Evolutionary conservation across 768 basidiomycete species (phyloP).

Genomic region (Pisolithus microcarpus): DNA sequence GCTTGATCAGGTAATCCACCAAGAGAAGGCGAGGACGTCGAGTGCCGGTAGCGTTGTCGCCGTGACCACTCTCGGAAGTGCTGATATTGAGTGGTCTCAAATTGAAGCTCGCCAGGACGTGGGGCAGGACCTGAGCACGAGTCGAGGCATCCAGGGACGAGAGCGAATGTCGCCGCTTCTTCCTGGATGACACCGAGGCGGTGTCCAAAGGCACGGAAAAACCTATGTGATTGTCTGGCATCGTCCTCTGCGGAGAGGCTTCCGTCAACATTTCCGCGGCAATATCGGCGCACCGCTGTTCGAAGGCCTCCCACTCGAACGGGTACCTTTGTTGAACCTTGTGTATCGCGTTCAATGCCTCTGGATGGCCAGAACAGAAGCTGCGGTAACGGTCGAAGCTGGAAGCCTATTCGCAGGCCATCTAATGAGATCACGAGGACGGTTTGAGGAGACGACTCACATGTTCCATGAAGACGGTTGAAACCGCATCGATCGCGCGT

Average conservation of each 20-base stretch:
- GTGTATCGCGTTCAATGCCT: slow-evolving; percentile 70
- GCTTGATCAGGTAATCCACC: slow-evolving; percentile 91
- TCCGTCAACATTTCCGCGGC: slow-evolving; percentile 33
- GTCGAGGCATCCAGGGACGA: slow-evolving; percentile 44
- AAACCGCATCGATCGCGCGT: slow-evolving; percentile 31
- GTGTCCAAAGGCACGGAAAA: slow-evolving; percentile 5
- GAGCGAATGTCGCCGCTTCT: slow-evolving; percentile 38
- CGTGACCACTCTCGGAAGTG: slow-evolving; percentile 25
- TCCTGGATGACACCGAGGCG: slow-evolving; percentile 26
- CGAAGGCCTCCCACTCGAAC: slow-evolving; percentile 77
- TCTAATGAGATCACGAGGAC: slow-evolving; percentile 3
- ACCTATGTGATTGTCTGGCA: slow-evolving; percentile 3
- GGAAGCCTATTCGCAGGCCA: slow-evolving; percentile 44
- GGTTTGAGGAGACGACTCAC: slow-evolving; percentile 25
- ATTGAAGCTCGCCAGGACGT: slow-evolving; percentile 24
- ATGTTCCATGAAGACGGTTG: slow-evolving; percentile 52
- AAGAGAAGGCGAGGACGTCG: slow-evolving; percentile 47
- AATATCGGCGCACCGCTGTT: slow-evolving; percentile 63
- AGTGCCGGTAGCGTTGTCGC: slow-evolving; percentile 18
- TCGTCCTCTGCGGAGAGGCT: slow-evolving; percentile 4
- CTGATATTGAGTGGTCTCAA: slow-evolving; percentile 28
- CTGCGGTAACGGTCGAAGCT: slow-evolving; percentile 73
- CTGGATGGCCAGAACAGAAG: slow-evolving; percentile 83
- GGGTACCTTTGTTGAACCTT: slow-evolving; percentile 56
- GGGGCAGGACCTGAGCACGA: slow-evolving; percentile 29